Base-by-base conservation (phyloP, 2,329 filamentous ascomycete species). In the Diplodia sapinea region DNA sequence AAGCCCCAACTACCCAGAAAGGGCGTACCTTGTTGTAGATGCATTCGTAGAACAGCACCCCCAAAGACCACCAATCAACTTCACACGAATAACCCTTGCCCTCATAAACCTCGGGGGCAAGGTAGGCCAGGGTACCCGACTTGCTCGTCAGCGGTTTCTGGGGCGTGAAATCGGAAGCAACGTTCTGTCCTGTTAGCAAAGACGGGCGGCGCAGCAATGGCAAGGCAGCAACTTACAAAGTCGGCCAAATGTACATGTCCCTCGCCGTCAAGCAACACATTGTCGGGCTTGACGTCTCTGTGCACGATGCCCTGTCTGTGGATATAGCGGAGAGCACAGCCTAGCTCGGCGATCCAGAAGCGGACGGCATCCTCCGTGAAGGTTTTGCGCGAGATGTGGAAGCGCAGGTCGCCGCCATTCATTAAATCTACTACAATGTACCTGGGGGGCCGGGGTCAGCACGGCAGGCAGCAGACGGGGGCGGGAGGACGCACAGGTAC, bases 1-100 rank as follows among this genome's bases (percentile, higher is more conserved):
- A 13, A 51, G 52, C 7, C 0, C 17, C 43, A 40, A 8, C 31
- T 47, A 15, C n/a, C 15, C 6, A 15, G 12, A 49, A 64, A 20
- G 6, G 36, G 38, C 66, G 64, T 80, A 93, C 93, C 89, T 96
- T 98, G 82, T 96, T 97, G 82, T 98, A 99, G 71, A 99, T 97
- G 85, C 95, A 98, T 79, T 99, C 95, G 79, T 97, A 99, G 79
- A 98, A 98, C n/a, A 96, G 86, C 55, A 99, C 95, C 59, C 95
- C 95, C 26, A 99, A 81, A 6, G 95, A 98, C 95, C 95, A 99
- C 95, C 95, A 99, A 78, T 99, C 95, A 51, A 95, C 94, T 73
- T 95, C 92, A 56, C 89, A 88, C 69, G 91, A 89, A 76, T 99
- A 99, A 49, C 95, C 95, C 70, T 89, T 90, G 59, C 94, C 94